phyloP scores from a whole-genome alignment of 768 basidiomycete genomes.

The Suillus fuscotomentosus region DNA sequence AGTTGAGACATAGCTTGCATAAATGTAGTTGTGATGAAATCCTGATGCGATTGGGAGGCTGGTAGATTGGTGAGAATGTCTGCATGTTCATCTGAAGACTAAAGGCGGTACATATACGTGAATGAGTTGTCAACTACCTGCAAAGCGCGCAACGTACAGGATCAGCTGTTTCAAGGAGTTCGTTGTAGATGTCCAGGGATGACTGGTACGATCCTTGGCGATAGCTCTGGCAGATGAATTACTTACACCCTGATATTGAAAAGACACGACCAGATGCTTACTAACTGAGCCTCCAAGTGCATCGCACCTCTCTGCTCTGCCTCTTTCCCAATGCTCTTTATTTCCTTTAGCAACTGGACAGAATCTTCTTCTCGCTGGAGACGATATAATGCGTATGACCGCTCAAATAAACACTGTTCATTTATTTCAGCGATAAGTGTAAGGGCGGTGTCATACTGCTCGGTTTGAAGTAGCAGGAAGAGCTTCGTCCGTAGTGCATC shows the following conservation, averaged over 20 bases:
- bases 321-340: slow-evolving; percentile 42
- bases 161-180: slow-evolving; percentile 75
- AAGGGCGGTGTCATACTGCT: slow-evolving; percentile 74
- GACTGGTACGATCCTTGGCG: slow-evolving; percentile 72
- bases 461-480: slow-evolving; percentile 86
- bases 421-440: slow-evolving; percentile 42
- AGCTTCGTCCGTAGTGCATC: slow-evolving; percentile 82
- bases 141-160: slow-evolving; percentile 49
- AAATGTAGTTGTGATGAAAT: slow-evolving; percentile 77
- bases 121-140: background rate
- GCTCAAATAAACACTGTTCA: slow-evolving; percentile 52
- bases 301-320: slow-evolving; percentile 57
- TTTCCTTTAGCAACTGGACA: slow-evolving; percentile 42
- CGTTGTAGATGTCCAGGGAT: slow-evolving; percentile 76
- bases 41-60: slow-evolving; percentile 78
- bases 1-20: slow-evolving; percentile 61
- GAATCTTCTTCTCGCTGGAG: slow-evolving; percentile 78
- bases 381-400: slow-evolving; percentile 82
- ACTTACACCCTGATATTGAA: slow-evolving; percentile 17
- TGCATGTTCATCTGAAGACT: slow-evolving; percentile 86
- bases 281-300: slow-evolving; percentile 88
- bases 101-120: slow-evolving; percentile 9
- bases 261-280: slow-evolving; percentile 37
- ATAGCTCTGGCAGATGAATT: slow-evolving; percentile 55
- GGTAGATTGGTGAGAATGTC: slow-evolving; percentile 85